Percentiles rank a stretch among this genome's conserved stretches.
Conservation (phyloP, 768 basidiomycete species). For the Collybia nuda region DNA sequence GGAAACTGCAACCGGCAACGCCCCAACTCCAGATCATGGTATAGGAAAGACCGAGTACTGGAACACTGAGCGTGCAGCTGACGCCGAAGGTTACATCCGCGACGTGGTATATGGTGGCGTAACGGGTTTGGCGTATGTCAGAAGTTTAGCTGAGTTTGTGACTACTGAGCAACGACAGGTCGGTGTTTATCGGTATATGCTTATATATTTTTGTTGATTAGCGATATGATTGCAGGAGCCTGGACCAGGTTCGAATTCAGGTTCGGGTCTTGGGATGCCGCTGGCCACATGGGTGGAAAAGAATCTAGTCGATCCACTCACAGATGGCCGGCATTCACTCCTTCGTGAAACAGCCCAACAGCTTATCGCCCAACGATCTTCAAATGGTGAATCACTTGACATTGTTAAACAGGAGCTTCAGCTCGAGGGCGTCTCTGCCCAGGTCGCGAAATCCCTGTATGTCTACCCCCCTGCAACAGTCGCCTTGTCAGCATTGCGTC, state of each 20-base stretch:
- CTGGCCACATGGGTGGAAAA: slow-evolving; percentile 42
- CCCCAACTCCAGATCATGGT: slow-evolving; percentile 5
- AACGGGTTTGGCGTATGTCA: slow-evolving; percentile 73
- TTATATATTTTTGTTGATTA: neutral
- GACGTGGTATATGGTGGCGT: slow-evolving; percentile 82
- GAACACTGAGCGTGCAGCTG: slow-evolving; percentile 44
- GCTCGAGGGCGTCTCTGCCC: slow-evolving; percentile 22
- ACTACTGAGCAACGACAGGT: slow-evolving; percentile 25
- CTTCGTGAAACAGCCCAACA: slow-evolving; percentile 40
- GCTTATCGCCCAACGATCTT: slow-evolving; percentile 15
- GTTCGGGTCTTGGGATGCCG: slow-evolving; percentile 31
- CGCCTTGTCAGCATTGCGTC: slow-evolving; percentile 38
- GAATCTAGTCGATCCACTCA: slow-evolving; percentile 45
- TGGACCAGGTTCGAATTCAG: slow-evolving; percentile 11
- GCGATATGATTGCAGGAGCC: neutral
- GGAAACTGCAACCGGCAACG: slow-evolving; percentile 20
- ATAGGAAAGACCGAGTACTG: slow-evolving; percentile 39
- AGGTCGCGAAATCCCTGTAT: slow-evolving; percentile 40
- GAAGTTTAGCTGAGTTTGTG: slow-evolving; percentile 76
- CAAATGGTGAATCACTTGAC: neutral
- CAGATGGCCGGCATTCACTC: slow-evolving; percentile 45
- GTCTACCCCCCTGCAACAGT: slow-evolving; percentile 40
- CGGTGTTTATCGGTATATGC: slow-evolving; percentile 7
- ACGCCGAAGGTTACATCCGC: slow-evolving; percentile 64
- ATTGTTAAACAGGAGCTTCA: slow-evolving; percentile 3